Conservation (phyloP, 148 eudicot species). For the Fagopyrum esculentum region DNA sequence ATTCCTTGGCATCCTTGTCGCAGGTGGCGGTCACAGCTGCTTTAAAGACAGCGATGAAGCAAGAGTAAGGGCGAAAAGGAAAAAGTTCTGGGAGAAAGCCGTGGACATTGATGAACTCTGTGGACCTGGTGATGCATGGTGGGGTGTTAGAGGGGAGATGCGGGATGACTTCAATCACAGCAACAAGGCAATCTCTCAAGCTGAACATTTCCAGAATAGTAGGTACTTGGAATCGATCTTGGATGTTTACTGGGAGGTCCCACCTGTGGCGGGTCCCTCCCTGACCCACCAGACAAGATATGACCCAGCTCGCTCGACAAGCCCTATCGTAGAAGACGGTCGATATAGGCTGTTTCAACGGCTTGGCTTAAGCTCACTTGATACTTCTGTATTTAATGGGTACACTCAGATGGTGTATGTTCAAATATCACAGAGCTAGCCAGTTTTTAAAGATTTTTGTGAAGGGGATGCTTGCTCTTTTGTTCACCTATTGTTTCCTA, state of each 20-base stretch:
- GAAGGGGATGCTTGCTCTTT: neutral
- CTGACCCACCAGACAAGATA: conserved; percentile 92
- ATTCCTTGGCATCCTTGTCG: neutral
- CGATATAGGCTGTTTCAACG: conserved; percentile 71
- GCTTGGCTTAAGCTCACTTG: conserved; percentile 57
- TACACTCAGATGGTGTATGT: conserved; percentile 97
- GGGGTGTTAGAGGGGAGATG: conserved; percentile 93
- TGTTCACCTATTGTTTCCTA: neutral
- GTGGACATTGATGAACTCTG: conserved; percentile 76
- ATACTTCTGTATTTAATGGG: conserved; percentile 74
- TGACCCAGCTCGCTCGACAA: conserved; percentile 77
- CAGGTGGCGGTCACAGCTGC: conserved; percentile 99
- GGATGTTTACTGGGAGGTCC: conserved; percentile 93
- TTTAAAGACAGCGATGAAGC: conserved; percentile 93
- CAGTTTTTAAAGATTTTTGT: neutral
- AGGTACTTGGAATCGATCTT: conserved; percentile 84
- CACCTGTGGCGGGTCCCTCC: conserved; percentile 94
- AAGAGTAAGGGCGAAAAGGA: conserved; percentile 61
- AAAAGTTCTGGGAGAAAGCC: conserved; percentile 88
- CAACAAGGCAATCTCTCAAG: conserved; percentile 60
- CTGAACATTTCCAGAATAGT: conserved; percentile 76
- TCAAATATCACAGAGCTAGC: conserved; percentile 37
- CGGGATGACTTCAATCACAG: conserved; percentile 94
- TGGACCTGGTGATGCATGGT: conserved; percentile 86
- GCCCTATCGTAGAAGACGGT: conserved; percentile 90